phyloP scores from a whole-genome alignment of 2,329 filamentous ascomycete species.

The Cladosporium sp. region DNA sequence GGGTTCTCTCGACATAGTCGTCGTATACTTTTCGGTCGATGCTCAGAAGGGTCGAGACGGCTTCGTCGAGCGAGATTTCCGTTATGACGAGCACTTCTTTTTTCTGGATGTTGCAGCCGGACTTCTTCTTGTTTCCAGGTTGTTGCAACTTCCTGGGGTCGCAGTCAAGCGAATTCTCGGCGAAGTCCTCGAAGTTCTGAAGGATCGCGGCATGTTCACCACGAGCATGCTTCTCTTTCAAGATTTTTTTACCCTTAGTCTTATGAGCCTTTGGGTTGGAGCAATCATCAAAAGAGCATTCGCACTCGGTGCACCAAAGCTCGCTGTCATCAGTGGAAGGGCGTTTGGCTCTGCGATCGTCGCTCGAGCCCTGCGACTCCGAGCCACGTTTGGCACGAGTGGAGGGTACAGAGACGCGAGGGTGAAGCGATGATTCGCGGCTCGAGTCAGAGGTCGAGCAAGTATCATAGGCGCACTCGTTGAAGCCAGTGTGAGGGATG shows the following conservation, averaged over 20 bases:
- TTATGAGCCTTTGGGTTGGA: not conserved
- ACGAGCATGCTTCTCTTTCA: not conserved
- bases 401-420: not conserved
- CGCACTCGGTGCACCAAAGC: not conserved
- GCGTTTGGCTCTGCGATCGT: not conserved
- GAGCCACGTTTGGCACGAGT: not conserved
- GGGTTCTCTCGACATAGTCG: not conserved
- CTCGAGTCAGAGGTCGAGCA: not conserved
- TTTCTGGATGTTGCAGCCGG: not conserved
- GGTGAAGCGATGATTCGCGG: not conserved
- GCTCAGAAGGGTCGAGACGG: not conserved
- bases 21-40: not conserved
- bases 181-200: not conserved
- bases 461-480: not conserved
- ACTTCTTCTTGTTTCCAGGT: not conserved
- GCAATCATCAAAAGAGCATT: not conserved
- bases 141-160: not conserved
- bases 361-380: not conserved
- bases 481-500: not conserved
- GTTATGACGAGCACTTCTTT: not conserved
- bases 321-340: not conserved
- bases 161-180: not conserved
- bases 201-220: not conserved
- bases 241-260: not conserved
- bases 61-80: not conserved